phyloP scores from a whole-genome alignment of 495 filamentous ascomycete species.

The Friedmanniomyces endolithicus region DNA sequence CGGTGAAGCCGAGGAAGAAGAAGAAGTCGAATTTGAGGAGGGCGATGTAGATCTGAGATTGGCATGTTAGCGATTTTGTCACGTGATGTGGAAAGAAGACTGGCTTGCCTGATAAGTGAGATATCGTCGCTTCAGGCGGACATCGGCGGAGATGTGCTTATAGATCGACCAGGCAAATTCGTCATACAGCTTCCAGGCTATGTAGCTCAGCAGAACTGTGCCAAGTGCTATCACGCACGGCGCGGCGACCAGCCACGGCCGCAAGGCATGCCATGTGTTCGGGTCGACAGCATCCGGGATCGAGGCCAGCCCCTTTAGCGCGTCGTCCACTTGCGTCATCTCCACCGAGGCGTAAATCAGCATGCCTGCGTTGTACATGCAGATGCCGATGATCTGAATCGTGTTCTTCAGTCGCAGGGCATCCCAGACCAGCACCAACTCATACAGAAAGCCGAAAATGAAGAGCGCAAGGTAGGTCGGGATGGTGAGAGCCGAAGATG shows the following conservation, averaged over 20 bases:
- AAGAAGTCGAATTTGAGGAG: slow-evolving; percentile 99
- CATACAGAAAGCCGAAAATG: slow-evolving; percentile 91
- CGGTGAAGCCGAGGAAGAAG: slow-evolving; percentile 97
- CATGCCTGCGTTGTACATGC: slow-evolving; percentile 78
- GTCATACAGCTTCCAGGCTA: slow-evolving; percentile 91
- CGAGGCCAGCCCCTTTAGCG: slow-evolving; percentile 40
- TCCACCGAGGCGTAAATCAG: slow-evolving; percentile 88
- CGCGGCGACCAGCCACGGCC: slow-evolving; percentile 71
- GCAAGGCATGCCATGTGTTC: slow-evolving; percentile 46
- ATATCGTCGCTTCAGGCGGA: slow-evolving; percentile 92
- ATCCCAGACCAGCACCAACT: slow-evolving; percentile 80
- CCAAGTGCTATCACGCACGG: slow-evolving; percentile 71
- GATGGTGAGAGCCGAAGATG: slow-evolving; percentile 50
- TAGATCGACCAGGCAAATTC: slow-evolving; percentile 99
- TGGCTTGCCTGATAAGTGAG: slow-evolving; percentile 78
- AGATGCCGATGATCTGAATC: slow-evolving; percentile 94
- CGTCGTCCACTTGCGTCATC: slow-evolving; percentile 70
- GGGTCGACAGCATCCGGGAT: slow-evolving; percentile 25
- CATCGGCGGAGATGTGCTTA: slow-evolving; percentile 95
- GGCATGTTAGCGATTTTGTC: slow-evolving; percentile 24
- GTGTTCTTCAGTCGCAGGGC: slow-evolving; percentile 91
- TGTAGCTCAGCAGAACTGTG: slow-evolving; percentile 55
- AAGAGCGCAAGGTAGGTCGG: slow-evolving; percentile 90
- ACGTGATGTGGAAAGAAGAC: background rate
- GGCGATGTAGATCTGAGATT: slow-evolving; percentile 82